These are phyloP conservation scores for Geum urbanum DNA, from an alignment of 306 rosid genomes.

Conservation along the genomic window DNA sequence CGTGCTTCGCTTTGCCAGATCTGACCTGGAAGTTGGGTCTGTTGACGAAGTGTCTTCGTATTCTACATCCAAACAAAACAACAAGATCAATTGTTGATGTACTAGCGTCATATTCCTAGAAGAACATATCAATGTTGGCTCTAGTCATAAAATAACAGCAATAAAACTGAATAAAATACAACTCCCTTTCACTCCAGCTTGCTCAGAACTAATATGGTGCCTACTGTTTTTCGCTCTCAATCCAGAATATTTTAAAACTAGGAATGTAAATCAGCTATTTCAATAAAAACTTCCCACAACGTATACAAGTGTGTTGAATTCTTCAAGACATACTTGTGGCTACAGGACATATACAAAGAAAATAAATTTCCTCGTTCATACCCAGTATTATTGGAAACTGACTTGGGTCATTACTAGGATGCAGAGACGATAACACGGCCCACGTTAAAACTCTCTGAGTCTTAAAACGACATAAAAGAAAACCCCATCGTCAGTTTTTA, in stretches of 20 bases:
- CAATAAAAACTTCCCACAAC: neutral
- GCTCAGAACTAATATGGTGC: neutral
- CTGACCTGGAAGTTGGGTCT: conserved; percentile 25
- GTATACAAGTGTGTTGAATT: neutral
- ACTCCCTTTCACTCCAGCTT: neutral
- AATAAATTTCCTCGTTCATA: neutral
- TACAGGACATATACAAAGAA: neutral
- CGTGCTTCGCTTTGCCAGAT: conserved; percentile 28
- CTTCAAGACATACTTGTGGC: neutral
- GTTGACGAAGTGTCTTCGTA: conserved; percentile 38
- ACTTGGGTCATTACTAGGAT: neutral
- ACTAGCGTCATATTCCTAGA: neutral
- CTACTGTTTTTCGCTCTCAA: neutral
- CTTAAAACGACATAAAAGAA: neutral
- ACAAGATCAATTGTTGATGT: neutral
- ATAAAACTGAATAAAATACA: neutral
- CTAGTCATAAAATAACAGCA: neutral
- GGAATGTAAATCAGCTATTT: neutral
- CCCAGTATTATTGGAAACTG: neutral
- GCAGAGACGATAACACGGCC: neutral
- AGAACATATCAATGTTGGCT: neutral
- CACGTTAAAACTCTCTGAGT: neutral
- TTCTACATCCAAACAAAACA: too few relatives aligned
- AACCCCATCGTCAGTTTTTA: neutral
- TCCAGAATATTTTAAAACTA: neutral